Percentiles rank a stretch among this genome's conserved stretches.
phyloP scores from a whole-genome alignment of 2,329 filamentous ascomycete species.

The Aspergillus awamori region DNA sequence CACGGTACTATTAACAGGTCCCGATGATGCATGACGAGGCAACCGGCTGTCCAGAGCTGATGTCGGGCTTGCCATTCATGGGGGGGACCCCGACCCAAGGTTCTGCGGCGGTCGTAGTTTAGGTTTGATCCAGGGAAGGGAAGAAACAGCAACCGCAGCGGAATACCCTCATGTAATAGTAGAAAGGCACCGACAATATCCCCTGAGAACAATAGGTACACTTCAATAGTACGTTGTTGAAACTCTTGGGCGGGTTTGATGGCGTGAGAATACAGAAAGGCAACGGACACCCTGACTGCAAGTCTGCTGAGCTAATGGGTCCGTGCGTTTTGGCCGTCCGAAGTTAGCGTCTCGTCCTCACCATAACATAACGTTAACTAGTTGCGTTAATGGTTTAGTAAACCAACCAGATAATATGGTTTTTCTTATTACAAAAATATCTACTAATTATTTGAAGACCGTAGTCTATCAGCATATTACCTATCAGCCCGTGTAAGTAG shows the following conservation, averaged over 20 bases:
- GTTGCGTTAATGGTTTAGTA: too few species aligned
- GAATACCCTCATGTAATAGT: background rate
- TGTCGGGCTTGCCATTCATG: conserved; percentile 37
- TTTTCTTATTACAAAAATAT: too few species aligned
- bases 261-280: background rate
- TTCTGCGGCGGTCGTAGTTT: conserved; percentile 7
- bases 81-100: conserved; percentile 16
- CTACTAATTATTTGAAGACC: too few species aligned
- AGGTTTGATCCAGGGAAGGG: background rate
- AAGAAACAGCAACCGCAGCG: background rate
- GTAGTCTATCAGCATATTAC: too few species aligned
- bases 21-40: conserved; percentile 26
- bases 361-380: too few species aligned
- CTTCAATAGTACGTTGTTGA: too few species aligned
- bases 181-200: background rate
- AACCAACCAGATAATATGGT: too few species aligned
- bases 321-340: background rate
- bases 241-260: background rate
- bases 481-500: too few species aligned
- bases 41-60: conserved; percentile 33
- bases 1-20: conserved; percentile 22
- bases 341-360: background rate
- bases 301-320: conserved; percentile 5
- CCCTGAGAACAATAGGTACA: background rate
- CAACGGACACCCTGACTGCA: background rate